Evolutionary conservation across 768 basidiomycete species (phyloP), one percentile per base, ranked within the genome.

Genomic region (Mycena indigotica): DNA sequence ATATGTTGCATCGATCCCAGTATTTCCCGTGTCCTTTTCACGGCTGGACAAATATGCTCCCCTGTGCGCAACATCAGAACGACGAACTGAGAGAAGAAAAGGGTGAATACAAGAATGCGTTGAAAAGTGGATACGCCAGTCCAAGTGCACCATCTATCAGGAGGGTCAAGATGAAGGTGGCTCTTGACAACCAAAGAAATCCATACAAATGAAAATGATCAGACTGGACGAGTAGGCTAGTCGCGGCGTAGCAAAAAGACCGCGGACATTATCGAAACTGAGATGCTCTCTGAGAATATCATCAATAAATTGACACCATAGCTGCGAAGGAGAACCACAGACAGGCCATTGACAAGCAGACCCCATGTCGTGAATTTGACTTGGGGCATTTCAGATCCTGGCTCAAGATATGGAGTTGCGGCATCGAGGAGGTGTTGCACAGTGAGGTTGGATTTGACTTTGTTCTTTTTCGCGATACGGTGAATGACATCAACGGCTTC

Each of bases 81-180:
- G 40, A 23, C 50, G 3, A 53, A 29, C 28, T 23, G 10, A 39
- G 4, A 38, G 12, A 19, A 4, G 10, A 19, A 35, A 23, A 16
- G 72, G 74, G n/a, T n/a, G 79, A 72, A 2, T 15, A 56, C 58
- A 60, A 29, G 58, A 82, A 83, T 28, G 73, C 74, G 66, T 80
- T 81, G 59, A 83, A 79, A 71, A 85, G 66, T n/a, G 84, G 83
- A 66, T 82, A 85, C 12, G 84, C 84, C 5, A 85, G 75, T 13
- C 84, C 84, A 55, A 85, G 81, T 40, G 84, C 72, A 4, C 77
- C 63, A 26, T 60, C 84, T 83, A 63, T 63, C 52, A n/a, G n/a
- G 30, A 16, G 15, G 8, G 2, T 41, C 32, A 30, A 40, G 17
- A 16, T 28, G 25, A 35, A 12, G 25, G 23, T 2, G 0, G 10